Evolutionary conservation across 2,329 filamentous ascomycete genomes (phyloP).

Genomic region (Hypoxylon sp.): DNA sequence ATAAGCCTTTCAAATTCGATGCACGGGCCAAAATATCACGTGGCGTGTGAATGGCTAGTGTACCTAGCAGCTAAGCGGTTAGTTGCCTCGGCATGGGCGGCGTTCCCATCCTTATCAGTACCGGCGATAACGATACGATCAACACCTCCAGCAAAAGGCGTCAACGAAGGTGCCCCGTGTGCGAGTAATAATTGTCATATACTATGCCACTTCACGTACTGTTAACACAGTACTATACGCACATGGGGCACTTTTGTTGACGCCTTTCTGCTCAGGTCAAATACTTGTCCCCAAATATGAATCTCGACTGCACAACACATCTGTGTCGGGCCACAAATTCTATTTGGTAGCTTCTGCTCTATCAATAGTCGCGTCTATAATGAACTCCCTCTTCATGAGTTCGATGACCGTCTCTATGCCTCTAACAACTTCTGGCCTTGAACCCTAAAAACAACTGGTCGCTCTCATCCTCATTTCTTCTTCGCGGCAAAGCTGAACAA

Average conservation of each 20-base stretch:
- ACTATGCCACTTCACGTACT: too few relatives aligned
- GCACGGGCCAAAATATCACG: constrained; percentile 8
- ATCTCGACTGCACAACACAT: not conserved
- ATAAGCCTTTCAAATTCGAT: not conserved
- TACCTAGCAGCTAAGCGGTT: not conserved
- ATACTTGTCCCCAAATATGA: too few relatives aligned
- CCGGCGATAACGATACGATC: not conserved
- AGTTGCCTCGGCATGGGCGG: not conserved
- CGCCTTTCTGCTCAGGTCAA: too few relatives aligned
- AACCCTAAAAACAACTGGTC: not conserved
- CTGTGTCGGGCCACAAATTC: too few relatives aligned
- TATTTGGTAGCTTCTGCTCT: too few relatives aligned
- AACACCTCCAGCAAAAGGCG: too few relatives aligned
- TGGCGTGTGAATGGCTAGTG: not conserved
- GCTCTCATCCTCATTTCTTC: constrained; percentile 10
- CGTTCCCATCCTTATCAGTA: not conserved
- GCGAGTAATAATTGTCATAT: too few relatives aligned
- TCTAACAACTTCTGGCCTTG: not conserved
- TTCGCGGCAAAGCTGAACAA: constrained; percentile 16
- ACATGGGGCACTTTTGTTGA: too few relatives aligned
- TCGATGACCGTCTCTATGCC: not conserved
- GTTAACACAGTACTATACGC: too few relatives aligned
- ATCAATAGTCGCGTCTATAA: too few relatives aligned
- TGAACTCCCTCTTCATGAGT: too few relatives aligned
- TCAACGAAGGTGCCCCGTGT: too few relatives aligned